These are phyloP conservation scores for Pulchroboletus neoregius DNA, from an alignment of 1,284 basidiomycete genomes.

Conservation along the genomic window DNA sequence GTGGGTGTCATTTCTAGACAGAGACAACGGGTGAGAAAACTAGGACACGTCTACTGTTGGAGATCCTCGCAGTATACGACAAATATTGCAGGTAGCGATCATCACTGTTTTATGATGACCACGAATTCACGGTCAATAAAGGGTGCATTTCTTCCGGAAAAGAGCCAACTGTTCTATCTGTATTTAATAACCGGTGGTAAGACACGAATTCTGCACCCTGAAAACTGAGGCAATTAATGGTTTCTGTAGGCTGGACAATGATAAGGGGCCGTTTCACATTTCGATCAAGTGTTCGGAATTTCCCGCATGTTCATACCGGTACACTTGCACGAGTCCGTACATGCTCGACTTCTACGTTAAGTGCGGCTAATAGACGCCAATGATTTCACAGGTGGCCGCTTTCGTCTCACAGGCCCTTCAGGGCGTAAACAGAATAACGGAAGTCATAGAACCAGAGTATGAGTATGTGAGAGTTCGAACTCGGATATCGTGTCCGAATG, in stretches of 20 bases:
- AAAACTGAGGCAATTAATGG: conserved; percentile 18
- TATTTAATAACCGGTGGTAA: conserved; percentile 42
- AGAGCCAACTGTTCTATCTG: conserved; percentile 39
- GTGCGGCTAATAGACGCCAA: not conserved
- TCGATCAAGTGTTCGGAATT: conserved; percentile 48
- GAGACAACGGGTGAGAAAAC: conserved; percentile 36
- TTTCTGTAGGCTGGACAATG: conserved; percentile 27
- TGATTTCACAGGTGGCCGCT: conserved; percentile 17
- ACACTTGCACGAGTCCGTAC: conserved; percentile 32
- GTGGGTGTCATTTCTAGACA: conserved; percentile 34
- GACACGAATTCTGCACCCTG: conserved; percentile 17
- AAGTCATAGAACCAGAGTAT: conserved; percentile 11
- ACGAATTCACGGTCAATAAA: conserved; percentile 16
- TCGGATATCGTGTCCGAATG: conserved; percentile 25
- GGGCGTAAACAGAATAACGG: conserved; percentile 3
- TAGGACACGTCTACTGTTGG: conserved; percentile 38
- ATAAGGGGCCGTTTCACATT: conserved; percentile 36
- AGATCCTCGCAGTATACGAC: conserved; percentile 47
- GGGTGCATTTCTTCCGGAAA: conserved; percentile 41
- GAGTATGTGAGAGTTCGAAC: conserved; percentile 15
- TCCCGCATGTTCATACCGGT: conserved; percentile 32
- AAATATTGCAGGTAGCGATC: conserved; percentile 37
- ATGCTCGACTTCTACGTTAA: not conserved
- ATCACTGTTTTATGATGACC: conserved; percentile 5
- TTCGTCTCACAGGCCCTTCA: conserved; percentile 25